phyloP scores from a whole-genome alignment of 768 basidiomycete genomes.

The Mycena maculata region DNA sequence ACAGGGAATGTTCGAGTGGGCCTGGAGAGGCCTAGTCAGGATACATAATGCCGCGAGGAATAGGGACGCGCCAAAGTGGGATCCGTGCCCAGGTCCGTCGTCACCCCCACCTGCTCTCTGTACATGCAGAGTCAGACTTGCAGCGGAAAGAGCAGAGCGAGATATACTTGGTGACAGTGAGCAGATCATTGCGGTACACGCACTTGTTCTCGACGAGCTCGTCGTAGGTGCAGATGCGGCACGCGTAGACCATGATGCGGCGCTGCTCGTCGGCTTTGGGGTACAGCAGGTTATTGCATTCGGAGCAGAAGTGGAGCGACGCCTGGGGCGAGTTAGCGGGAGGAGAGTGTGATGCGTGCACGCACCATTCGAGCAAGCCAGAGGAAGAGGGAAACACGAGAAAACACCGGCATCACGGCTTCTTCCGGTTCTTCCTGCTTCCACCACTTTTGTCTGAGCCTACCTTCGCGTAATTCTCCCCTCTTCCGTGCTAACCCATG shows the following conservation, averaged over 20 bases:
- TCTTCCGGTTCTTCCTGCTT: no score
- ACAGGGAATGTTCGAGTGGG: slow-evolving; percentile 86
- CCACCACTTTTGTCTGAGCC: no score
- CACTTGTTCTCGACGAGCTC: slow-evolving; percentile 89
- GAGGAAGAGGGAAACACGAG: no score
- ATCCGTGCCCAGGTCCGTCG: slow-evolving; percentile 87
- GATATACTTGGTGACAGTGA: slow-evolving; percentile 90
- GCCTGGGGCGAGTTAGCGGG: no score
- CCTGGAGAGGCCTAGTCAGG: slow-evolving; percentile 58
- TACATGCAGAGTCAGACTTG: not conserved
- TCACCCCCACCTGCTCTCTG: slow-evolving; percentile 95
- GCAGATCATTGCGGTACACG: slow-evolving; percentile 92
- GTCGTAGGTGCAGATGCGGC: slow-evolving; percentile 89
- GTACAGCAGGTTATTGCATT: slow-evolving; percentile 90
- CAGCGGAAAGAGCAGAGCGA: not conserved
- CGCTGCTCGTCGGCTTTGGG: slow-evolving; percentile 66
- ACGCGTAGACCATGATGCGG: slow-evolving; percentile 88
- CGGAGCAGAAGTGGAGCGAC: slow-evolving; percentile 90
- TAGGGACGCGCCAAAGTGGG: slow-evolving; percentile 78
- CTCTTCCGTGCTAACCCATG: slow-evolving; percentile 15
- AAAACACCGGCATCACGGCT: no score
- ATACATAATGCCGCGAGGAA: not conserved
- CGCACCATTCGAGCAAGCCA: no score
- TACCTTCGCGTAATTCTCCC: slow-evolving; percentile 19
- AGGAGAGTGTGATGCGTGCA: no score